Evolutionary conservation across 2,329 filamentous ascomycete genomes (phyloP), one percentile per base, ranked within the genome.

Genomic region (Sporothrix dimorphospora): DNA sequence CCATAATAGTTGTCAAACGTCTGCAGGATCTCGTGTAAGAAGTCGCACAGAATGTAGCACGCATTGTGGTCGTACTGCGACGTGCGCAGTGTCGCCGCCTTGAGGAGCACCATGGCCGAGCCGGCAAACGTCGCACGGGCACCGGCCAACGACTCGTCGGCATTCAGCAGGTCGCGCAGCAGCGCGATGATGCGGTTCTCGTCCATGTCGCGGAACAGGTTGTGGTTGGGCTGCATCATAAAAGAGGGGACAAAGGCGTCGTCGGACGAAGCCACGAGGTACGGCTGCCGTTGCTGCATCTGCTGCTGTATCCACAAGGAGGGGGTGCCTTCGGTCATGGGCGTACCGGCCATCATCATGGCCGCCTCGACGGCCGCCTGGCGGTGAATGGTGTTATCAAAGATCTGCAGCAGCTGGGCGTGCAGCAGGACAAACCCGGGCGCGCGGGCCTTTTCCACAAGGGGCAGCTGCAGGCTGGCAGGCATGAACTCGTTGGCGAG

Each of bases 21-120:
- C 19, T 89, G 84, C 68, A 97, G 83, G 1, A 91, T 87, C 80
- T 97, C 94, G 78, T 97, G 93, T 34, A 97, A 83, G 75, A 97
- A 94, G 79, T 98, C 94, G 78, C 94, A 95, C n/a, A 97, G 85
- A 11, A 93, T 92, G 79, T 96, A 96, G 80, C 94, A 97, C 21
- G 93, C 92, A 74, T 89, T 89, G 78, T 94, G 92, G 79, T 97
- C 91, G 79, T 91, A 97, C 71, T 93, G 85, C 0, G 93, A 94
- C 0, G 92, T 94, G 75, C 88, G 90, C 75, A 90, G 89, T 1
- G 93, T 90, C 1, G 91, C 89, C 0, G 91, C 90, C 79, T 92
- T 94, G 78, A 96, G 85, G 38, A 97, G 83, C 34, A 85, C 83
- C 77, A 90, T 89, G 80, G 97, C 95, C 0, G 91, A 87, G 75